Percentiles rank a stretch among this genome's conserved stretches.
Evolutionary conservation across 208 protist genomes (phyloP).

Genomic region (Acanthamoeba lenticulata): DNA sequence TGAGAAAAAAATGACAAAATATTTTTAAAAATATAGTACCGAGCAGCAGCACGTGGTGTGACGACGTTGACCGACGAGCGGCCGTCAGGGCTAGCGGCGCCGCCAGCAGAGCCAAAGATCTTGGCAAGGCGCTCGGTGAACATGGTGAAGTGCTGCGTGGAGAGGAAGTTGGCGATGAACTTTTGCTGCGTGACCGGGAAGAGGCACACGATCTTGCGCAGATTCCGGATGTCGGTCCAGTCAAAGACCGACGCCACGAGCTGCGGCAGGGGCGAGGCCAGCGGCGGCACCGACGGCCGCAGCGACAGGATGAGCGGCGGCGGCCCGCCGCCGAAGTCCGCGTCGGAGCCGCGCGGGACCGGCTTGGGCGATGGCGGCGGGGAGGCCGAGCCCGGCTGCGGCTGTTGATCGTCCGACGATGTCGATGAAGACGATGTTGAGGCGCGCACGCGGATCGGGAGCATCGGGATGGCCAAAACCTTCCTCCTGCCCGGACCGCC

Average conservation of each 20-base stretch:
- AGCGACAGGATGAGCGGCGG: not conserved
- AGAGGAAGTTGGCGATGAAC: conserved; percentile 39
- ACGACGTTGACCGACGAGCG: not conserved
- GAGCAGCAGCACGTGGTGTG: not conserved
- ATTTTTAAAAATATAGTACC: too few species aligned
- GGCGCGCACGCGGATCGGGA: not conserved
- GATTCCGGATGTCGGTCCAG: not conserved
- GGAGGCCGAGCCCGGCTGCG: not conserved
- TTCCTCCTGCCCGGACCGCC: not conserved
- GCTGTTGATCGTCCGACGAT: not conserved
- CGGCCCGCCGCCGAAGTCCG: not conserved
- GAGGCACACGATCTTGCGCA: not conserved
- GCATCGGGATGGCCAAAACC: not conserved
- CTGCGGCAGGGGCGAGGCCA: not conserved
- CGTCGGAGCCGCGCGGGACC: not conserved
- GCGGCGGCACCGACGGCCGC: not conserved
- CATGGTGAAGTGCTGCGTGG: conserved; percentile 38
- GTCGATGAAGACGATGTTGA: not conserved
- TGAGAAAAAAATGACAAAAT: not conserved
- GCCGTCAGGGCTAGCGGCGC: too few species aligned
- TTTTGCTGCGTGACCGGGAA: conserved; percentile 33
- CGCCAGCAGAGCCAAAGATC: not conserved
- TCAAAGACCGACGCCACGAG: not conserved
- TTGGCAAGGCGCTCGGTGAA: not conserved
- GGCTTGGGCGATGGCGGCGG: not conserved